Percentiles rank a stretch among this genome's conserved stretches.
phyloP scores from a whole-genome alignment of 1,284 basidiomycete species.

The Ceratobasidium sp. region DNA sequence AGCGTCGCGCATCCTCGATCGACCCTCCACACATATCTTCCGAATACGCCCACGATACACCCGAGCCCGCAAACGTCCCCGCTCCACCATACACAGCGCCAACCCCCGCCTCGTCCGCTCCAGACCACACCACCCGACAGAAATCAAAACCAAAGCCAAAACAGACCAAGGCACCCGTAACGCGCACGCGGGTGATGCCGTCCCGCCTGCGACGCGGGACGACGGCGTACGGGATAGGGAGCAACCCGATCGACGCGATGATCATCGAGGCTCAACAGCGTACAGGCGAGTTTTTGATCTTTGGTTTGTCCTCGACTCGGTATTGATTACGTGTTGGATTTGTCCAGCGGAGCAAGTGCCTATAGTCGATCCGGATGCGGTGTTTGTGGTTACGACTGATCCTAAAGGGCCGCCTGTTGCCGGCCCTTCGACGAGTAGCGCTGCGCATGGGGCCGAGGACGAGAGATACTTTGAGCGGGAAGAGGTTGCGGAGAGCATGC shows the following conservation, averaged over 20 bases:
- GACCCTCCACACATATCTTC: constrained; percentile 14
- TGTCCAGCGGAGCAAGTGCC: constrained; percentile 76
- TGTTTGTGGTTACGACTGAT: constrained; percentile 79
- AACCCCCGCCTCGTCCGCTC: background rate
- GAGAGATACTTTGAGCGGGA: constrained; percentile 79
- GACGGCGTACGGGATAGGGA: constrained; percentile 73
- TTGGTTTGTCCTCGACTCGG: background rate
- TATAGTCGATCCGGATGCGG: constrained; percentile 73
- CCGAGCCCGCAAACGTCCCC: background rate
- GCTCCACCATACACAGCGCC: constrained; percentile 29
- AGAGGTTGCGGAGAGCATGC: constrained; percentile 76
- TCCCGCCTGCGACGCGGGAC: constrained; percentile 78
- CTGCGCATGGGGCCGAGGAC: constrained; percentile 59
- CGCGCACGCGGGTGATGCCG: constrained; percentile 81
- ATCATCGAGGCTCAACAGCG: constrained; percentile 85
- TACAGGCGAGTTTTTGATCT: constrained; percentile 66
- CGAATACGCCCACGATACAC: constrained; percentile 18
- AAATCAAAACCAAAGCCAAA: constrained; percentile 42
- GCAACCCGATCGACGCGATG: constrained; percentile 82
- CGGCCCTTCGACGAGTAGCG: constrained; percentile 67
- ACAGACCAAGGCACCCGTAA: constrained; percentile 44
- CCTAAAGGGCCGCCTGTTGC: constrained; percentile 53
- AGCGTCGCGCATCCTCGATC: constrained; percentile 42
- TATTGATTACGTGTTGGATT: constrained; percentile 34
- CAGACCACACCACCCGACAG: background rate